Evolutionary conservation across 345 rosid species (phyloP).

Genomic region (Salix suchowensis): DNA sequence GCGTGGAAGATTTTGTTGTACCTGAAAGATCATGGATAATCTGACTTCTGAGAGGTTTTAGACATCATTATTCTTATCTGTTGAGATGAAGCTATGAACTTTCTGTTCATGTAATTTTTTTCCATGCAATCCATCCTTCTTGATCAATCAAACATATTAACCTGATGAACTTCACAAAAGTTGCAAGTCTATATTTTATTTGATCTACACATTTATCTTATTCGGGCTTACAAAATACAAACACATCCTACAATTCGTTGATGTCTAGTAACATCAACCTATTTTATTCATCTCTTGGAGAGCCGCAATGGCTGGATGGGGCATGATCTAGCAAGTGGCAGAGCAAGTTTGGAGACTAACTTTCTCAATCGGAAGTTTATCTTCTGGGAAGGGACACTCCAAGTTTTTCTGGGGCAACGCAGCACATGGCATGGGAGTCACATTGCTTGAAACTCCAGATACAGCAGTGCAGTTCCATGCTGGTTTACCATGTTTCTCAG

Average conservation of each 20-base stretch:
- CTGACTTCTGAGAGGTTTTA: neutral
- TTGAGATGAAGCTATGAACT: neutral
- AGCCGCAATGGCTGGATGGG: neutral
- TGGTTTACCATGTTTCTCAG: conserved; percentile 30
- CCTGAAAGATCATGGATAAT: neutral
- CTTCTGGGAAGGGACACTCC: conserved; percentile 52
- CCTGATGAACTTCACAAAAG: neutral
- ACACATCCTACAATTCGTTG: neutral
- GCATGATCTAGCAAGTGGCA: neutral
- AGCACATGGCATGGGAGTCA: conserved; percentile 51
- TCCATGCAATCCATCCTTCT: neutral
- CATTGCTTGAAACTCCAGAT: conserved; percentile 51
- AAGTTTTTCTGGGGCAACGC: conserved; percentile 38
- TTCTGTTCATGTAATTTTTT: neutral
- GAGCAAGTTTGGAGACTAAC: conserved; percentile 43
- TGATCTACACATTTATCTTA: neutral
- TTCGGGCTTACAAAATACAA: neutral
- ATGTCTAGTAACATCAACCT: neutral
- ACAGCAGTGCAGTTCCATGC: conserved; percentile 72
- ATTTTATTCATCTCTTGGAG: neutral
- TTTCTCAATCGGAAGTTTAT: conserved; percentile 59
- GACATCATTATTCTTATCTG: neutral
- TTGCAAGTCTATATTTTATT: neutral
- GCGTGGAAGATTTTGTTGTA: neutral
- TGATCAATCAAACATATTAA: neutral